phyloP scores from a whole-genome alignment of 208 protist genomes.

The Leishmania tropica region DNA sequence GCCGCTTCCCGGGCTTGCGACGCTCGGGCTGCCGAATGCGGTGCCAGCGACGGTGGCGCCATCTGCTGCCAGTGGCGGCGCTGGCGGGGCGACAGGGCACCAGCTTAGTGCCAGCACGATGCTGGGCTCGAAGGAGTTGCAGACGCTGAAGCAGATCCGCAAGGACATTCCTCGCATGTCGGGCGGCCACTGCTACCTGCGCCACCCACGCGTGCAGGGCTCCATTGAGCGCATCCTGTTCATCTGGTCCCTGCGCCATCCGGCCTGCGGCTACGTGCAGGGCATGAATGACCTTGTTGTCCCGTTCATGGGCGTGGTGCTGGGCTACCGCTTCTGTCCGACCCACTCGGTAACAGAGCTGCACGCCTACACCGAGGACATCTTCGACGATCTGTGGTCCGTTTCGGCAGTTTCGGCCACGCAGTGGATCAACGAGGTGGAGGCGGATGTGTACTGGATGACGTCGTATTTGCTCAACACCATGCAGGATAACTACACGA shows the following conservation, averaged over 20 bases:
- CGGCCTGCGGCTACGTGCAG: conserved; percentile 94
- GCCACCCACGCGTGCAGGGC: conserved; percentile 58
- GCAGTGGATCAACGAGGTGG: conserved; percentile 68
- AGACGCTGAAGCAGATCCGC: conserved; percentile 82
- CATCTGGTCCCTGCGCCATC: conserved; percentile 93
- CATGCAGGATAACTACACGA: conserved; percentile 93
- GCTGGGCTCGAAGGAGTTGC: conserved; percentile 50
- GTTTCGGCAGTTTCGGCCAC: conserved; percentile 40
- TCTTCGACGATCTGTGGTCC: conserved; percentile 42
- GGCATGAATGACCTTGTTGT: conserved; percentile 94
- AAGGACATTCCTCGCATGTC: conserved; percentile 92
- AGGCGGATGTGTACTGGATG: conserved; percentile 94
- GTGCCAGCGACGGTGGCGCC: not conserved
- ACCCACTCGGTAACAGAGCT: conserved; percentile 56
- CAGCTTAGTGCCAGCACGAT: conserved; percentile 40
- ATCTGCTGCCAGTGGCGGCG: not conserved
- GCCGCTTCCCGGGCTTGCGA: not conserved
- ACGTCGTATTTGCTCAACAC: conserved; percentile 80
- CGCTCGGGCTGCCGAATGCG: not conserved
- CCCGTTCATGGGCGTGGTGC: conserved; percentile 91
- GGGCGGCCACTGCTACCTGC: conserved; percentile 66
- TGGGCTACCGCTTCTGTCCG: conserved; percentile 56
- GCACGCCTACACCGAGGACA: conserved; percentile 36
- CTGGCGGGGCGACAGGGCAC: conserved; percentile 3
- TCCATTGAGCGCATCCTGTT: conserved; percentile 92